Evolutionary conservation across 257 asterid genomes (phyloP).

Genomic region (Euphrasia confusa): DNA sequence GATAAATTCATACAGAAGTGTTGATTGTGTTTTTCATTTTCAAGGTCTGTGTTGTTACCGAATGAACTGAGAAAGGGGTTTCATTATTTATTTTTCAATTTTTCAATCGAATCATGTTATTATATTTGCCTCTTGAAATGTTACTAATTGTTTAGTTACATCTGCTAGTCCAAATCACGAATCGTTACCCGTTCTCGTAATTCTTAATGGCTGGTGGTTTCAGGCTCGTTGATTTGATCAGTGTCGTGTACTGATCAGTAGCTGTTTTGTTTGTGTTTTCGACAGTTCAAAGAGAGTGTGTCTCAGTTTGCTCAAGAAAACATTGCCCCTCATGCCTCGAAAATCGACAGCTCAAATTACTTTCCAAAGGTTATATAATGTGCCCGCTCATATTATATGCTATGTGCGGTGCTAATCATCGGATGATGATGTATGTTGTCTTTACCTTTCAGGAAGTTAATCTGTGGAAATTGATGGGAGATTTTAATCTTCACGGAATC

Average conservation of each 20-base stretch:
- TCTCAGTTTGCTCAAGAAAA: slow-evolving; percentile 87
- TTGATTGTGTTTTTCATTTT: slow-evolving; percentile 14
- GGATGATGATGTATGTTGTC: slow-evolving; percentile 18
- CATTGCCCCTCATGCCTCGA: slow-evolving; percentile 87
- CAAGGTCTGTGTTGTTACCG: neutral
- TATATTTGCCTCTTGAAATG: neutral
- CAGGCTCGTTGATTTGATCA: neutral
- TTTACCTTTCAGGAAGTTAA: slow-evolving; percentile 62
- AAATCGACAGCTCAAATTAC: slow-evolving; percentile 76
- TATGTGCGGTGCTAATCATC: slow-evolving; percentile 6
- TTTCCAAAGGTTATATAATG: slow-evolving; percentile 60
- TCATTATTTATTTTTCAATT: neutral
- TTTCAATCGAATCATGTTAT: neutral
- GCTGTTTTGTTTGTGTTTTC: slow-evolving; percentile 1
- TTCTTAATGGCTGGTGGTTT: too few relatives aligned
- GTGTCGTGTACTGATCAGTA: neutral
- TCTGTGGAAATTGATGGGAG: slow-evolving; percentile 96
- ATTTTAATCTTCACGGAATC: slow-evolving; percentile 90
- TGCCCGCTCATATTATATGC: slow-evolving; percentile 5
- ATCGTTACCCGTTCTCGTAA: neutral
- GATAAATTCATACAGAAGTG: neutral
- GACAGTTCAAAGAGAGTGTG: slow-evolving; percentile 93
- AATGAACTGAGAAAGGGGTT: neutral
- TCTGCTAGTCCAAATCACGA: neutral
- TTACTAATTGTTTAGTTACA: neutral